Evolutionary conservation across 371 early-diverging fungal species (phyloP), one percentile per base, ranked within the genome.

Genomic region (Mucor irregularis): DNA sequence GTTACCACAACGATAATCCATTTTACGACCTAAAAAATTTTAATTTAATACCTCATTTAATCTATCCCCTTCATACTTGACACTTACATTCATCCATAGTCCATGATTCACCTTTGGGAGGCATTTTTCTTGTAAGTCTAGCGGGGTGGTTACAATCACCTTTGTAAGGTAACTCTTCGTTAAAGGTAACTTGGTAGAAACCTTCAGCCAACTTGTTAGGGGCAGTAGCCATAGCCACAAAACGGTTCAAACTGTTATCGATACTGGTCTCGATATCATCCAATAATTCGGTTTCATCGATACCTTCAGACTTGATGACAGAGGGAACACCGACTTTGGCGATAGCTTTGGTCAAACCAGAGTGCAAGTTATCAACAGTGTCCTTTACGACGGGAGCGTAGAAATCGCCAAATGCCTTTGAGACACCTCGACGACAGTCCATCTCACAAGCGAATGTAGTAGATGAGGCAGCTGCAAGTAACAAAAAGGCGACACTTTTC

Each of bases 1-100:
- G 60, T 86, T 86, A 16, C 86, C 86, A 59, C 86, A 86, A 54
- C 84, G 80, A 44, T 84, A 84, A 49, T 86, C 79, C 82, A 80
- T 80, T 34, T 74, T 75, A 37, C 63, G 59, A 56, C 76, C 76
- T 75, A 49, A 4, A 31, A 16, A 35, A 31, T 13, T 26, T 6
- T 21, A 4, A 42, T 10, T 42, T 25, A 42, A 22, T 42, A 21
- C 10, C 24, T 21, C 16, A 21, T 5, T n/a, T n/a, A n/a, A n/a
- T n/a, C n/a, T 28, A 8, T 5, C 13, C 34, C 26, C 16, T 31
- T 19, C 6, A 29, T 37, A 26, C 19, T 30, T 2, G 28, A 2
- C 33, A 56, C 72, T 70, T 66, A 68, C 86, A 86, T 65, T 86
- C 84, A 10, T 76, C 74, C 58, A 76, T 50, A 11, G 71, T 74